Evolutionary conservation across 2,329 filamentous ascomycete genomes (phyloP).

Genomic region (Penicillium expansum): DNA sequence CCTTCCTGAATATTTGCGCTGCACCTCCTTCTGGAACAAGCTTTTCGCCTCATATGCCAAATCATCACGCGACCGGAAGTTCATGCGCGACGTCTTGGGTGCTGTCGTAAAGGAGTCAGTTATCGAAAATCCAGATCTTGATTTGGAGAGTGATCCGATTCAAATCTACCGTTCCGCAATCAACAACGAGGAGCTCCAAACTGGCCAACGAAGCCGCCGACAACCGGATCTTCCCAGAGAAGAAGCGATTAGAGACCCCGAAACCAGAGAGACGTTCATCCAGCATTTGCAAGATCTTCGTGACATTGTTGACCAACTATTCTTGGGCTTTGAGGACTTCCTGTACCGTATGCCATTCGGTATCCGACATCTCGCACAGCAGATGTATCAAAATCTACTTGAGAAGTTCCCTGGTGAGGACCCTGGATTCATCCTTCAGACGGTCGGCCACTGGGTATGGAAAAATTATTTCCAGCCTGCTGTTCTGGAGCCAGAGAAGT

Average conservation of each 20-base stretch:
- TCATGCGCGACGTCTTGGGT: constrained; percentile 80
- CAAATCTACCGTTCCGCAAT: constrained; percentile 95
- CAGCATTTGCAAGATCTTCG: constrained; percentile 89
- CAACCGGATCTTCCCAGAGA: constrained; percentile 84
- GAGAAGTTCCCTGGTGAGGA: constrained; percentile 77
- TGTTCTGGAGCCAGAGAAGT: constrained; percentile 83
- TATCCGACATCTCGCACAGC: constrained; percentile 79
- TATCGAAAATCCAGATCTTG: constrained; percentile 83
- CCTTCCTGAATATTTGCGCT: constrained; percentile 81
- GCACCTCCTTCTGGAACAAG: constrained; percentile 91
- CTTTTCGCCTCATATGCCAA: constrained; percentile 83
- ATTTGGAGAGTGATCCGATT: constrained; percentile 94
- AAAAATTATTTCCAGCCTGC: constrained; percentile 90
- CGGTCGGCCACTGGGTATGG: constrained; percentile 91
- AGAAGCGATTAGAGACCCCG: constrained; percentile 90
- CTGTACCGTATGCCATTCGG: constrained; percentile 90
- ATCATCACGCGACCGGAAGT: constrained; percentile 88
- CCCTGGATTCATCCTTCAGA: constrained; percentile 72
- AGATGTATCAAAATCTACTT: constrained; percentile 76
- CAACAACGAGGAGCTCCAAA: constrained; percentile 95
- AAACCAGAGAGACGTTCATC: constrained; percentile 90
- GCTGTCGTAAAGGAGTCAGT: constrained; percentile 87
- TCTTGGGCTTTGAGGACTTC: constrained; percentile 75
- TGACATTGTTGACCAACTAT: constrained; percentile 91
- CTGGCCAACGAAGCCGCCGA: constrained; percentile 76